Percentiles rank a stretch among this genome's conserved stretches.
Conservation (phyloP, 805 yeast genomes). For the Candida argentea region DNA sequence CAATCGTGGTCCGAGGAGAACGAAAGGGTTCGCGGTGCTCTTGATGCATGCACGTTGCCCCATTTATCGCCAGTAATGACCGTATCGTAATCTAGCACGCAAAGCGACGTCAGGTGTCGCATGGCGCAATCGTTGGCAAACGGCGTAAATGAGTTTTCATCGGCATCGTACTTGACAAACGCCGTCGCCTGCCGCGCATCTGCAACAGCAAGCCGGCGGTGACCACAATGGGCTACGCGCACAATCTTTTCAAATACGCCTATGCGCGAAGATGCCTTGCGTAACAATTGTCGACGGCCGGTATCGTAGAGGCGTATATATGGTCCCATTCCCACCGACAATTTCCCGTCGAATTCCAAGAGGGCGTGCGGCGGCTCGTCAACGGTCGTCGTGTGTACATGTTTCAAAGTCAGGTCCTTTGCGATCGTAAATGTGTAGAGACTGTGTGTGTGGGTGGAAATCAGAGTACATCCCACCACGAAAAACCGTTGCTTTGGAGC, state of each 20-base stretch:
- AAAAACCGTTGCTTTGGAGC: constrained; percentile 19
- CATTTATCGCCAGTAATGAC: constrained; percentile 79
- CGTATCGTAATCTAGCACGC: constrained; percentile 63
- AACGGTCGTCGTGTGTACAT: constrained; percentile 52
- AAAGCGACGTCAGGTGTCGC: constrained; percentile 54
- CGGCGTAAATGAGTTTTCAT: constrained; percentile 42
- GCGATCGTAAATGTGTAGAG: constrained; percentile 28
- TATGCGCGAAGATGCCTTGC: constrained; percentile 46
- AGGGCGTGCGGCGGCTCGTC: constrained; percentile 41
- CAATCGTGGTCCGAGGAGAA: constrained; percentile 42
- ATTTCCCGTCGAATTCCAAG: constrained; percentile 40
- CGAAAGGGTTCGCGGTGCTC: constrained; percentile 46
- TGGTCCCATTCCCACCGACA: constrained; percentile 50
- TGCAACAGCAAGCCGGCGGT: constrained; percentile 51
- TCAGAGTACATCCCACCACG: constrained; percentile 34
- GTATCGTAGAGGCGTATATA: constrained; percentile 53
- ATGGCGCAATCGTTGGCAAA: constrained; percentile 62
- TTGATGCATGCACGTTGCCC: constrained; percentile 65
- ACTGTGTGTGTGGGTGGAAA: constrained; percentile 14
- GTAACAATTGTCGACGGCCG: constrained; percentile 71
- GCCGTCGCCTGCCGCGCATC: constrained; percentile 64
- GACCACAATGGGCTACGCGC: constrained; percentile 42
- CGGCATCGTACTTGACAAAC: constrained; percentile 41
- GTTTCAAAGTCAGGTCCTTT: constrained; percentile 20
- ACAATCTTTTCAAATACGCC: constrained; percentile 39